Evolutionary conservation across 768 basidiomycete species (phyloP), one percentile per base, ranked within the genome.

Genomic region (Floccularia luteovirens): DNA sequence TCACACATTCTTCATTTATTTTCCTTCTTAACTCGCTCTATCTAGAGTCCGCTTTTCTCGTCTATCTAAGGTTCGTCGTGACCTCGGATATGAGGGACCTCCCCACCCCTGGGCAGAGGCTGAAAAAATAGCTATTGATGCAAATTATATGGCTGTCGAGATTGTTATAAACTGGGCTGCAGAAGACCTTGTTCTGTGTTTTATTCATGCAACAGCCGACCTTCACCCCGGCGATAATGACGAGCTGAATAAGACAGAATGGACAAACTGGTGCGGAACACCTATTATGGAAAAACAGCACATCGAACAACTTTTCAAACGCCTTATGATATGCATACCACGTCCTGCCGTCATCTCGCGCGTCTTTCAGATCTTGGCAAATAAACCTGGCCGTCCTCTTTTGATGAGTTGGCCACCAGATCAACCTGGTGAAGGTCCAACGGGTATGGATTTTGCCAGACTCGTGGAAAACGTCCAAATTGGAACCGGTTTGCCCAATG

Each of bases 251-350:
- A 89, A 83, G 61, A 79, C 83, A 1, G 61, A 69, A 23, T 91
- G 88, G 89, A 73, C 86, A 1, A 90, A 89, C 55, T 91, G 89
- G 88, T 91, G 89, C 59, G 84, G 84, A 41, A 90, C 89, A 0
- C 80, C 80, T 3, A 58, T 55, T 38, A 74, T 90, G 75, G 58
- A 54, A 53, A 38, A 51, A 43, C 67, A 78, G 16, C 76, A 88
- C 49, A 63, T 81, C 39, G 59, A 77, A 17, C 63, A 75, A 31
- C 70, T 88, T 44, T 78, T 70, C 52, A 64, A 67, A 47, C 67
- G 75, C 39, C 76, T 89, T 43, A 62, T 73, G 46, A 63, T 63
- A 43, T 75, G 64, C 51, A 63, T 76, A 16, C 75, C 75, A 20
- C 73, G 69, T 47, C 63, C 69, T 6, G 64, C 62, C 39, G 61